phyloP scores from a whole-genome alignment of 805 yeast species.

The Saccharomycopsis amapae region DNA sequence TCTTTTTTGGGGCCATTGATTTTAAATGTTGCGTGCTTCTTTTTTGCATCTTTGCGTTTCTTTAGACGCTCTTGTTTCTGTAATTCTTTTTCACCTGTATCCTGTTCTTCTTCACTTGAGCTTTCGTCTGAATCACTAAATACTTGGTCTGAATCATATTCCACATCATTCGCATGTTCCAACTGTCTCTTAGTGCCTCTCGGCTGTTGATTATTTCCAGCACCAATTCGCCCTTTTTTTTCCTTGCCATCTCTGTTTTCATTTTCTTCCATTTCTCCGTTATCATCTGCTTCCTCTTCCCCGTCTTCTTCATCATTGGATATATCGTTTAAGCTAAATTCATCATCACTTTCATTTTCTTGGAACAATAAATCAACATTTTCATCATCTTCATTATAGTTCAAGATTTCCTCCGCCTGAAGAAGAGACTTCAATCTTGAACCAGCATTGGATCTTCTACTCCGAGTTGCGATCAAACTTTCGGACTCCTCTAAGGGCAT shows the following conservation, averaged over 20 bases:
- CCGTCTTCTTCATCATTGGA: constrained; percentile 11
- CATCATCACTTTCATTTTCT: constrained; percentile 28
- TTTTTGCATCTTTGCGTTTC: constrained; percentile 27
- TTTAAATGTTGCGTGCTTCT: constrained; percentile 31
- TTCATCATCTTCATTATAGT: constrained; percentile 63
- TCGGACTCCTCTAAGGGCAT: constrained; percentile 27
- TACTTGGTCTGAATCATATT: constrained; percentile 18
- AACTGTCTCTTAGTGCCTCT: not conserved
- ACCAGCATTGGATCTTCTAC: constrained; percentile 85
- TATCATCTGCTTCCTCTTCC: constrained; percentile 6
- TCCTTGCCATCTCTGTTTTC: not conserved
- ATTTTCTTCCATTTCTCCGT: constrained; percentile 11
- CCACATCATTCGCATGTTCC: not conserved
- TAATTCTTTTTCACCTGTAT: constrained; percentile 36
- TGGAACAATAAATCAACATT: constrained; percentile 64
- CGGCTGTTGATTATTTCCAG: not conserved
- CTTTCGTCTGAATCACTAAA: constrained; percentile 19
- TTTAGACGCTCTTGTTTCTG: constrained; percentile 27
- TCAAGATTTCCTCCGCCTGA: constrained; percentile 48
- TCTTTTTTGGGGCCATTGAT: constrained; percentile 21
- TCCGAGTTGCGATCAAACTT: constrained; percentile 64
- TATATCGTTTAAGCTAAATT: constrained; percentile 11
- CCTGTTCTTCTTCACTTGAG: constrained; percentile 35
- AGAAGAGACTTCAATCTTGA: constrained; percentile 67
- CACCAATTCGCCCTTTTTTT: not conserved